phyloP scores from a whole-genome alignment of 2,329 filamentous ascomycete species.

The Diaporthe ampelina region DNA sequence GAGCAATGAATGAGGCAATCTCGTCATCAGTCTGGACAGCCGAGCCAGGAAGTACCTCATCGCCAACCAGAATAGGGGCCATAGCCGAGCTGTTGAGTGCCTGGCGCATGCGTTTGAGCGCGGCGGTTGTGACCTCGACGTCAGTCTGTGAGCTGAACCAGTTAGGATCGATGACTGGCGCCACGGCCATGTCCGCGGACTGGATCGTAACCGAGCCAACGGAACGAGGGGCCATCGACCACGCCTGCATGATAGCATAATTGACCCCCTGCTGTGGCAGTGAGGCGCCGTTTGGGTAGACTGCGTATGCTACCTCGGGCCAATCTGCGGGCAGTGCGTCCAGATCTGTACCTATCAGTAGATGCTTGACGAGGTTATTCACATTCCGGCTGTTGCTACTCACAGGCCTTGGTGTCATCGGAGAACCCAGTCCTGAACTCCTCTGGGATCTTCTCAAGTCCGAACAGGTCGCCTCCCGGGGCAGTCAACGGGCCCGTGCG shows the following conservation, averaged over 20 bases:
- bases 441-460: conserved; percentile 20
- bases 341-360: conserved; percentile 12
- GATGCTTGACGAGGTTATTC: background rate
- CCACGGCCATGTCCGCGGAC: background rate
- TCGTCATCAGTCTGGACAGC: conserved; percentile 53
- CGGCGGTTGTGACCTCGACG: conserved; percentile 42
- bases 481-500: conserved; percentile 23
- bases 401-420: conserved; percentile 19
- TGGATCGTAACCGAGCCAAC: conserved; percentile 10
- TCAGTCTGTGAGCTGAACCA: conserved; percentile 49
- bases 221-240: conserved; percentile 9
- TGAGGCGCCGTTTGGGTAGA: conserved; percentile 1
- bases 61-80: conserved; percentile 42
- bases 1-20: conserved; percentile 13
- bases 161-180: conserved; percentile 55
- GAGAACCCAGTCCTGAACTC: conserved; percentile 5
- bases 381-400: background rate
- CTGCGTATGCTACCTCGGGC: conserved; percentile 32
- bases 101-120: conserved; percentile 45
- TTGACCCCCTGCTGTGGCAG: background rate
- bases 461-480: conserved; percentile 25
- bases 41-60: conserved; percentile 53
- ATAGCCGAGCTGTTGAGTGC: conserved; percentile 17
- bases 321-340: conserved; percentile 19
- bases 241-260: conserved; percentile 22